Conservation (phyloP, 108 stramenopile genomes). For the Cyclotella choctawhatcheeana region DNA sequence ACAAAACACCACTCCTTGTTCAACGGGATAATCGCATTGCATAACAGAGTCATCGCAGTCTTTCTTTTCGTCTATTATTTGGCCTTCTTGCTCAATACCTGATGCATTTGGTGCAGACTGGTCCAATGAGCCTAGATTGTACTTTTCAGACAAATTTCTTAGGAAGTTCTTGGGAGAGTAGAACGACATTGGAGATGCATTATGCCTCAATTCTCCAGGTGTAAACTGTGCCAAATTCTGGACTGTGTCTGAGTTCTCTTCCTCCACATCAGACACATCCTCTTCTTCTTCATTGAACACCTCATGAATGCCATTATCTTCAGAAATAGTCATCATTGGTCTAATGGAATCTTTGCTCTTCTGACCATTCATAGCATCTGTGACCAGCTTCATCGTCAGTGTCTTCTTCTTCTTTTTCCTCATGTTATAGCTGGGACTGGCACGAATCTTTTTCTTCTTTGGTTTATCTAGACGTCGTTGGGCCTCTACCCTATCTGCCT, state of each 20-base stretch:
- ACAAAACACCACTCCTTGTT: slow-evolving; percentile 58
- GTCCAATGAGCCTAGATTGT: slow-evolving; percentile 26
- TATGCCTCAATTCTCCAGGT: slow-evolving; percentile 21
- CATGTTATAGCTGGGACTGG: slow-evolving; percentile 29
- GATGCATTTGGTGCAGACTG: neutral
- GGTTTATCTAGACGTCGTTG: slow-evolving; percentile 12
- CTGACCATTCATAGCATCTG: slow-evolving; percentile 34
- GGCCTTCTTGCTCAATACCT: neutral
- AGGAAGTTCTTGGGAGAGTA: slow-evolving; percentile 36
- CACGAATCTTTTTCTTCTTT: slow-evolving; percentile 29
- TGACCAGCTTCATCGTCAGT: slow-evolving; percentile 12
- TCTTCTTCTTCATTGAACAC: slow-evolving; percentile 23
- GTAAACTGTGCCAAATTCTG: slow-evolving; percentile 8
- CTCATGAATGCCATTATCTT: slow-evolving; percentile 14
- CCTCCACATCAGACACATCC: slow-evolving; percentile 19
- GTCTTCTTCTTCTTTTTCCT: slow-evolving; percentile 40
- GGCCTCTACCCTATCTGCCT: slow-evolving; percentile 33
- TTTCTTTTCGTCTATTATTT: neutral
- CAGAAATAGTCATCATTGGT: slow-evolving; percentile 39
- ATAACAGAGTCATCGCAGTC: neutral
- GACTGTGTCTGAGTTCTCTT: neutral
- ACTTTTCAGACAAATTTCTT: slow-evolving; percentile 28
- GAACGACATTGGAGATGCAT: slow-evolving; percentile 25
- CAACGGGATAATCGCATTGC: slow-evolving; percentile 33
- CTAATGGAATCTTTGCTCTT: slow-evolving; percentile 29